phyloP scores from a whole-genome alignment of 106 monocot species.

The Allium fistulosum region DNA sequence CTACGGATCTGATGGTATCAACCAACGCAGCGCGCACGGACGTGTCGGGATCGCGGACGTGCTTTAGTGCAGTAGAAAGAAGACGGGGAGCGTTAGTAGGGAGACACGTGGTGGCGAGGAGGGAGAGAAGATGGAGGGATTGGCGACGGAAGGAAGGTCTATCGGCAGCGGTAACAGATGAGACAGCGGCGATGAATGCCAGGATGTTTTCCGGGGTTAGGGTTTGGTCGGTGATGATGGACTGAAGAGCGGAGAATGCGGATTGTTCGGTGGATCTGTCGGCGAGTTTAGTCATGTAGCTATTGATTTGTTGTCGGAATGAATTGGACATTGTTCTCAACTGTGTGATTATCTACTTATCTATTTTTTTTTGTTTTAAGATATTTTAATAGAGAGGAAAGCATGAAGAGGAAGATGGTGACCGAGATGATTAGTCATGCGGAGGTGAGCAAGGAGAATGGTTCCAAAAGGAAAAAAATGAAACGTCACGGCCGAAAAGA shows the following conservation, averaged over 20 bases:
- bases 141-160: constrained; percentile 80
- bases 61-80: constrained; percentile 68
- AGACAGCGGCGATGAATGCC: constrained; percentile 65
- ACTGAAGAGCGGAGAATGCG: constrained; percentile 71
- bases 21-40: constrained; percentile 73
- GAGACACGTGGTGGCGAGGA: constrained; percentile 39
- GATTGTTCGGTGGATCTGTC: constrained; percentile 89
- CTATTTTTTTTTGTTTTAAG: no score
- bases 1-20: constrained; percentile 62
- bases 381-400: no score
- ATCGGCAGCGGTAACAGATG: constrained; percentile 62
- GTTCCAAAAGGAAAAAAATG: no score
- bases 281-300: constrained; percentile 65
- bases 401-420: no score
- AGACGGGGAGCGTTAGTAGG: constrained; percentile 50
- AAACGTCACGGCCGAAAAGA: no score
- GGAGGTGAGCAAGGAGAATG: no score
- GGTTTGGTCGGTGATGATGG: constrained; percentile 29
- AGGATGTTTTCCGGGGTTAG: constrained; percentile 39
- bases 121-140: constrained; percentile 56
- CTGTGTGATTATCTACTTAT: no score
- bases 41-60: constrained; percentile 85
- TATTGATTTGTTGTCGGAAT: constrained; percentile 39
- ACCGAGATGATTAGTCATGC: no score
- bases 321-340: no score